A percentile compares a stretch with the other conserved stretches of the same genome.
phyloP scores from a whole-genome alignment of 768 basidiomycete species.

The Udeniomyces megalosporus region DNA sequence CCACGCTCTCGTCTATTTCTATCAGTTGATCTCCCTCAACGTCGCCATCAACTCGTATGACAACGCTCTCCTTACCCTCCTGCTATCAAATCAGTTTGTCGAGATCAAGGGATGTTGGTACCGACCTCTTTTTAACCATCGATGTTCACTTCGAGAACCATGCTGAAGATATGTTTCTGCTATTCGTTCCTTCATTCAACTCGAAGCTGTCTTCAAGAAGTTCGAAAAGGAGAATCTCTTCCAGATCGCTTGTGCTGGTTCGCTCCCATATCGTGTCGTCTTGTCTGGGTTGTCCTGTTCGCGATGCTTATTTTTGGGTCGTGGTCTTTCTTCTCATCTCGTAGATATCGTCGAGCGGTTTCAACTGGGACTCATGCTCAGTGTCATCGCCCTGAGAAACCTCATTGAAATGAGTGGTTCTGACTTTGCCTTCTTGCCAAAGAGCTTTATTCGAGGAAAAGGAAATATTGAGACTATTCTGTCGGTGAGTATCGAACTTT shows the following conservation, averaged over 20 bases:
- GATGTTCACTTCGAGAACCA: neutral
- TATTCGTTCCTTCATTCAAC: too few relatives aligned
- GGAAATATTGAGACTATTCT: slow-evolving; percentile 49
- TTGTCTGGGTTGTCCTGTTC: neutral
- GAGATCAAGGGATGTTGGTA: slow-evolving; percentile 81
- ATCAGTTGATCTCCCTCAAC: slow-evolving; percentile 83
- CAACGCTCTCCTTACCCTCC: slow-evolving; percentile 77
- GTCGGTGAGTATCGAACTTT: slow-evolving; percentile 39
- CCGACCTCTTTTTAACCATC: too few relatives aligned
- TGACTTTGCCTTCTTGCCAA: slow-evolving; percentile 59
- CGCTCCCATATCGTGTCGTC: slow-evolving; percentile 18
- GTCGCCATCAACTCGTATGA: slow-evolving; percentile 98
- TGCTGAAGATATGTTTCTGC: neutral
- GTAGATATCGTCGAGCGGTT: slow-evolving; percentile 95
- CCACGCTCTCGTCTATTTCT: slow-evolving; percentile 88
- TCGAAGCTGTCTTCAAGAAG: slow-evolving; percentile 71
- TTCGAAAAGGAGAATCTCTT: slow-evolving; percentile 98
- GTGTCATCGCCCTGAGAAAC: slow-evolving; percentile 81
- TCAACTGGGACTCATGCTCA: slow-evolving; percentile 75
- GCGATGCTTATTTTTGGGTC: neutral
- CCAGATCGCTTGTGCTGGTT: slow-evolving; percentile 94
- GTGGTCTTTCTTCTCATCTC: neutral
- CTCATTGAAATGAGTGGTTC: slow-evolving; percentile 84
- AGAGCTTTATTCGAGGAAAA: slow-evolving; percentile 28
- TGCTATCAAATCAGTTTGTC: slow-evolving; percentile 96